Evolutionary conservation across 768 basidiomycete species (phyloP).

Genomic region (Lyophyllum decastes): DNA sequence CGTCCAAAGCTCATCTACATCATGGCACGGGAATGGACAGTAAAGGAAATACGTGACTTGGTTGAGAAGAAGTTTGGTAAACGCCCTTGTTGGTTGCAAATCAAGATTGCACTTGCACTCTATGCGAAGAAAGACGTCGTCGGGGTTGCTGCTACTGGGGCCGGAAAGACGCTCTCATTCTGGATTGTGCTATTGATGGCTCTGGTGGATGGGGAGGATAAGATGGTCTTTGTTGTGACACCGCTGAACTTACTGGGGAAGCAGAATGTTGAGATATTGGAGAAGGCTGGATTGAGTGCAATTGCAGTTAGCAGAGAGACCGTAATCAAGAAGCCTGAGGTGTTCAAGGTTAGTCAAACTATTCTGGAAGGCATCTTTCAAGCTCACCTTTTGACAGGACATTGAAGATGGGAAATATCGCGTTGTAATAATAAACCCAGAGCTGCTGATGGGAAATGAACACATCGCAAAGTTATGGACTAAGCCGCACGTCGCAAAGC

Average conservation of each 20-base stretch:
- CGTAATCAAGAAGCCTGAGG: slow-evolving; percentile 2
- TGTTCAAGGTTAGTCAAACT: slow-evolving; percentile 16
- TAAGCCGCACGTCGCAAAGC: slow-evolving; percentile 12
- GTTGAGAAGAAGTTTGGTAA: not conserved
- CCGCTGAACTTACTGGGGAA: not conserved
- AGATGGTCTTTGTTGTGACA: not conserved
- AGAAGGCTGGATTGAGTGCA: not conserved
- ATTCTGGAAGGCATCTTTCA: not conserved
- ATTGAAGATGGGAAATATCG: not conserved
- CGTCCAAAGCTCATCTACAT: not conserved
- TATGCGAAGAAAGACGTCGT: slow-evolving; percentile 3
- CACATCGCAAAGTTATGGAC: slow-evolving; percentile 14
- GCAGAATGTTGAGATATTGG: not conserved
- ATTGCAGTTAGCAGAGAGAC: slow-evolving; percentile 18
- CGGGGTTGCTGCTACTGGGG: slow-evolving; percentile 1
- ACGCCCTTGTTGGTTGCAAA: not conserved
- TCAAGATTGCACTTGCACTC: too few relatives aligned
- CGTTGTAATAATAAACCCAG: slow-evolving; percentile 8
- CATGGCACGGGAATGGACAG: not conserved
- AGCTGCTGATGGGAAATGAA: slow-evolving; percentile 20
- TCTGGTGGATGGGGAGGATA: not conserved
- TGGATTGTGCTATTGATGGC: not conserved
- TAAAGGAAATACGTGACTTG: not conserved
- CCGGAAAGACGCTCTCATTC: not conserved
- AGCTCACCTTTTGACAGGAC: not conserved